These are phyloP conservation scores for Citrus mangshanensis DNA, from an alignment of 345 rosid species.

Conservation along the genomic window DNA sequence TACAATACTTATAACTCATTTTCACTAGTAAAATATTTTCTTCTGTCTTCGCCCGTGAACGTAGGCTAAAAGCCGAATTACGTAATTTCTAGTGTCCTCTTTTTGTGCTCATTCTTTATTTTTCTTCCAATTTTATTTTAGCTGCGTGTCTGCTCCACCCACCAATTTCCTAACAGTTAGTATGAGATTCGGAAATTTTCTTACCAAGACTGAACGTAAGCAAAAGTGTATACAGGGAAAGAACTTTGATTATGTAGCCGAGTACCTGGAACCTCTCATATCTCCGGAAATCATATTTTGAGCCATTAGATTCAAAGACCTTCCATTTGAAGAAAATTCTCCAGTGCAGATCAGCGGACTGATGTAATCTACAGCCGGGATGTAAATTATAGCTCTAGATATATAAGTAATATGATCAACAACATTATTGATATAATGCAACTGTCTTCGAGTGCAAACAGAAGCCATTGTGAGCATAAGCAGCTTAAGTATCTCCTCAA, in stretches of 20 bases:
- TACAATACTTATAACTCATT: too few relatives aligned
- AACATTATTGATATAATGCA: background rate
- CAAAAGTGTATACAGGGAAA: conserved; percentile 3
- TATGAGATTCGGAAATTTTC: conserved; percentile 4
- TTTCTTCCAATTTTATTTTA: too few relatives aligned
- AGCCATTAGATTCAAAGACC: background rate
- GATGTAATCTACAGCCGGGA: background rate
- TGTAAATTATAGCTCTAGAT: background rate
- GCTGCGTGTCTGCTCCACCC: too few relatives aligned
- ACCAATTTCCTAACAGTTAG: too few relatives aligned
- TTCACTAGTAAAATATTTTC: too few relatives aligned
- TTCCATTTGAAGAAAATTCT: background rate
- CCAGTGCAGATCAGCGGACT: background rate
- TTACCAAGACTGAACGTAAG: conserved; percentile 14
- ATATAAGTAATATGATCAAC: background rate
- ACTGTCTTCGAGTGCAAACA: background rate
- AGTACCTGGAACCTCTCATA: background rate
- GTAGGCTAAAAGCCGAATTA: too few relatives aligned
- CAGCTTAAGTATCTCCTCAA: background rate
- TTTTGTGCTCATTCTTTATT: too few relatives aligned
- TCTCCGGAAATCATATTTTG: background rate
- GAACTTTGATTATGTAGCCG: background rate
- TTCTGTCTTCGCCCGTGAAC: too few relatives aligned
- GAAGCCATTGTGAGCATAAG: background rate
- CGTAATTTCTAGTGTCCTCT: too few relatives aligned